These are phyloP conservation scores for Spathaspora girioi DNA, from an alignment of 805 yeast species.

Conservation along the genomic window DNA sequence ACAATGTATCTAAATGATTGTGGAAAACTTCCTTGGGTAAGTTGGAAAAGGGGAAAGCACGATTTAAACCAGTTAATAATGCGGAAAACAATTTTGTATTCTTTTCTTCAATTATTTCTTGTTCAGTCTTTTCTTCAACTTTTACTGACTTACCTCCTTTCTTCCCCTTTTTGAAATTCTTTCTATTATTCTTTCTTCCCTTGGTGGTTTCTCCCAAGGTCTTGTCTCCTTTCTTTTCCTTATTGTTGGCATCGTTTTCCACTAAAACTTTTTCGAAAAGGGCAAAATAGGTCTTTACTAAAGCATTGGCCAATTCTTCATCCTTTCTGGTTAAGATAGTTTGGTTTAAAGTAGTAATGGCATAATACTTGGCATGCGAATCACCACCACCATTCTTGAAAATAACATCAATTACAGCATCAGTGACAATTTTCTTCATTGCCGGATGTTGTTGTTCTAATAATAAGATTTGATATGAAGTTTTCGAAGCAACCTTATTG, in stretches of 20 bases:
- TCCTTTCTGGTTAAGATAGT: conserved; percentile 81
- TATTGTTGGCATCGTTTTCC: conserved; percentile 51
- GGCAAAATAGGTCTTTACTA: conserved; percentile 81
- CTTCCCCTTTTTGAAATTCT: conserved; percentile 75
- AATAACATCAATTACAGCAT: conserved; percentile 75
- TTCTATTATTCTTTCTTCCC: conserved; percentile 55
- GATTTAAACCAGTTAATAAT: conserved; percentile 87
- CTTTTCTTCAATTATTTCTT: conserved; percentile 70
- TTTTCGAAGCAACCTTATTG: conserved; percentile 83
- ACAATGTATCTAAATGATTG: conserved; percentile 77
- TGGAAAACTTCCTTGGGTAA: conserved; percentile 68
- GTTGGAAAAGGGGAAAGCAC: conserved; percentile 90
- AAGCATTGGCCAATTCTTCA: conserved; percentile 72
- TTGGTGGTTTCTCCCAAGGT: conserved; percentile 51
- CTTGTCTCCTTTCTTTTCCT: conserved; percentile 35
- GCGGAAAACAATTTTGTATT: conserved; percentile 85
- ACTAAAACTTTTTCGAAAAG: conserved; percentile 79
- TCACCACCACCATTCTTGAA: conserved; percentile 70
- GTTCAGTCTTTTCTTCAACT: conserved; percentile 53
- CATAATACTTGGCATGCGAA: conserved; percentile 84
- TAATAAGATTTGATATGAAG: conserved; percentile 76
- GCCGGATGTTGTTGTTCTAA: conserved; percentile 92
- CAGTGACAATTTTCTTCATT: conserved; percentile 80
- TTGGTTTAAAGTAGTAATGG: conserved; percentile 86
- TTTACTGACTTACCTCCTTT: conserved; percentile 84